Evolutionary conservation across 108 stramenopile genomes (phyloP), one percentile per base, ranked within the genome.

Genomic region (Cyclotella baltica): DNA sequence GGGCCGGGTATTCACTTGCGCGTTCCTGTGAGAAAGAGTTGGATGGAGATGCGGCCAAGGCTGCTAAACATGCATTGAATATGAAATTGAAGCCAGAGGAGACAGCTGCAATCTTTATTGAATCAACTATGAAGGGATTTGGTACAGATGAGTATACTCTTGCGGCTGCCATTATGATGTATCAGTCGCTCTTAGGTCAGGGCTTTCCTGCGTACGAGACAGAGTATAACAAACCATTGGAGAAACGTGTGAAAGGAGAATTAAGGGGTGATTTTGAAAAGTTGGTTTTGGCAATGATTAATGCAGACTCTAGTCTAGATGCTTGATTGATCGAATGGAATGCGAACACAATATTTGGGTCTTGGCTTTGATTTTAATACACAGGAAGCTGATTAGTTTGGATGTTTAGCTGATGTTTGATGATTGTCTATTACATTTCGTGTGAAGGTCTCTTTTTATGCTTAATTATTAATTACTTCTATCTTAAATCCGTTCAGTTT

Each of bases 161-260:
- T 0, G 46, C 63, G 8, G 63, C 63, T 43, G 18, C 28, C 19
- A 38, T 64, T 64, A 6, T 64, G 40, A 64, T 64, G 63, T 64
- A 30, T 13, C 63, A 64, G 23, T 37, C 28, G 1, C 18, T 64
- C 13, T 27, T 64, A 38, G 63, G 63, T 10, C 28, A 23, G 28
- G 63, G 63, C 1, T 64, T 40, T 27, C 36, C 36, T 0, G 40
- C 63, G 0, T 64, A 64, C 22, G 63, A 64, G 63, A 64, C 40
- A 13, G 63, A 64, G 38, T 64, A 40, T 43, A 38, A 23, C 29
- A 64, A 64, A 64, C 11, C 30, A 5, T 31, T 64, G 6, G 63
- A 40, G 63, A 22, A 38, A 23, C 63, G 63, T 64, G 37, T 64
- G 38, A 64, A 64, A 38, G 63, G 63, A 40, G 63, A 64, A 23